Evolutionary conservation across 495 filamentous ascomycete genomes (phyloP).

Genomic region (Wilcoxina mikolae): DNA sequence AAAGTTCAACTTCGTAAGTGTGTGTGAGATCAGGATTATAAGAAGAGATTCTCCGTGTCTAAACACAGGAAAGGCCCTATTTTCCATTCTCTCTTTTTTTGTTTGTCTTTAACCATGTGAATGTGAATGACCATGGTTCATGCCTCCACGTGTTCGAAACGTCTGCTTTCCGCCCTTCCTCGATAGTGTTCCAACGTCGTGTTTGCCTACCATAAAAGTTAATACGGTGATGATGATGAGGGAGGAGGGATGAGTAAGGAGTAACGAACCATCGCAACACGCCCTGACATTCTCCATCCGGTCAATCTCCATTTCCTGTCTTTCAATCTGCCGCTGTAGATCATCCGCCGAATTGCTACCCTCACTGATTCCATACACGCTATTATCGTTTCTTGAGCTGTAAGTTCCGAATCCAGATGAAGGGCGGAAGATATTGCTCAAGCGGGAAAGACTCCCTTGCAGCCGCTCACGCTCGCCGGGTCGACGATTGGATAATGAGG

Average conservation of each 20-base stretch:
- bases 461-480: slow-evolving; percentile 30
- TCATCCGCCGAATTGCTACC: slow-evolving; percentile 69
- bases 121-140: slow-evolving; percentile 13
- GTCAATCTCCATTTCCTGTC: slow-evolving; percentile 55
- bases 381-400: slow-evolving; percentile 32
- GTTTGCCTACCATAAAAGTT: slow-evolving; percentile 46
- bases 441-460: slow-evolving; percentile 29
- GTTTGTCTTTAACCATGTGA: slow-evolving; percentile 14
- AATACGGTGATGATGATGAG: not conserved
- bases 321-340: slow-evolving; percentile 56
- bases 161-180: slow-evolving; percentile 17
- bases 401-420: slow-evolving; percentile 26
- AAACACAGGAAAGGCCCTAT: not conserved
- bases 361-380: slow-evolving; percentile 55
- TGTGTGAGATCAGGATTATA: not conserved
- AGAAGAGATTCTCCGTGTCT: not conserved
- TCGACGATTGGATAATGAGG: slow-evolving; percentile 33
- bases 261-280: slow-evolving; percentile 80
- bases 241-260: not conserved
- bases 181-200: slow-evolving; percentile 48
- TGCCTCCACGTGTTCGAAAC: slow-evolving; percentile 6
- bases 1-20: not conserved
- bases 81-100: not conserved
- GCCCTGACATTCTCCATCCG: slow-evolving; percentile 86
- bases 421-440: slow-evolving; percentile 29